These are phyloP conservation scores for Limnanthes douglasii DNA, from an alignment of 345 rosid genomes.

Conservation along the genomic window DNA sequence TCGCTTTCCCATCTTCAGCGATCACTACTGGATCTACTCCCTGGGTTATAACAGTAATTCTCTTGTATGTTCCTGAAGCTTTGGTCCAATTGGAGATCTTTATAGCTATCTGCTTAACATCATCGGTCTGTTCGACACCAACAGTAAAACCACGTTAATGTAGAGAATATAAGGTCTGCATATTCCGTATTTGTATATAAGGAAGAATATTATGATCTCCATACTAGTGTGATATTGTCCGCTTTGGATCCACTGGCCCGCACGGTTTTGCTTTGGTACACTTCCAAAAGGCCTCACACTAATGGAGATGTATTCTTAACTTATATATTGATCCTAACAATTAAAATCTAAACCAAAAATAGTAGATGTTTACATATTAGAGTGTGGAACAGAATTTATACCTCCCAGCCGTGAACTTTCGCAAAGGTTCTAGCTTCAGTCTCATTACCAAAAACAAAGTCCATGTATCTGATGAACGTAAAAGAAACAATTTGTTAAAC, in stretches of 20 bases:
- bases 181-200: no score
- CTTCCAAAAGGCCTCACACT: no score
- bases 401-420: slow-evolving; percentile 97
- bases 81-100: slow-evolving; percentile 83
- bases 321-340: no score
- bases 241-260: no score
- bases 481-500: background rate
- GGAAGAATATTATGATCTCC: no score
- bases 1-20: slow-evolving; percentile 91
- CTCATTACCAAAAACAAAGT: slow-evolving; percentile 86
- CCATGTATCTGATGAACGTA: slow-evolving; percentile 44
- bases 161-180: no score
- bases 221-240: no score
- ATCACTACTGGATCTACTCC: slow-evolving; percentile 92
- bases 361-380: background rate
- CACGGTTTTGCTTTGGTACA: no score
- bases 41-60: slow-evolving; percentile 90
- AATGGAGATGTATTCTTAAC: no score
- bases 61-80: slow-evolving; percentile 77
- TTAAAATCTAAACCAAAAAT: background rate
- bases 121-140: slow-evolving; percentile 38
- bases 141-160: background rate
- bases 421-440: slow-evolving; percentile 89
- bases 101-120: slow-evolving; percentile 77
- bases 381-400: slow-evolving; percentile 7